Evolutionary conservation across 78 protist genomes (phyloP).

Genomic region (Chrysochromulina tobinii): DNA sequence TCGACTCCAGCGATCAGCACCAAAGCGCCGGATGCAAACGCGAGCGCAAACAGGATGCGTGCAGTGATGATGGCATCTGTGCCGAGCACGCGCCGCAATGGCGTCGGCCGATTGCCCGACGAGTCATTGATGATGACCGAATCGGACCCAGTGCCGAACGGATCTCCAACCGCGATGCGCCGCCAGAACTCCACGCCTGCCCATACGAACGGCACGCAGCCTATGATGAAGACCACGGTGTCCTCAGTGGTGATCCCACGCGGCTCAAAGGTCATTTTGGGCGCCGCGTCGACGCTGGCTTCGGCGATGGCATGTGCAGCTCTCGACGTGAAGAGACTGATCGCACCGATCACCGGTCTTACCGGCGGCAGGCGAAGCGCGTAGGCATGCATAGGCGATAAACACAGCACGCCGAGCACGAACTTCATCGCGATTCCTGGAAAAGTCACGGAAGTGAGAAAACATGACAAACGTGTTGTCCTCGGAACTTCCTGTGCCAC

Average conservation of each 20-base stretch:
- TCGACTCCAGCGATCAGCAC: not conserved
- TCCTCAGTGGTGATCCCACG: constrained; percentile 10
- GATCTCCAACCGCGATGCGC: constrained; percentile 1
- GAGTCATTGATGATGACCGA: constrained; percentile 2
- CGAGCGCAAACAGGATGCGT: not conserved
- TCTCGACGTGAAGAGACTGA: no score
- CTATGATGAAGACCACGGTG: not conserved
- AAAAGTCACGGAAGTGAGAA: no score
- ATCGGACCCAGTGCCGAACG: not conserved
- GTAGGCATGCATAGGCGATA: no score
- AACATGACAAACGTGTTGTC: no score
- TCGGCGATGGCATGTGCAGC: no score
- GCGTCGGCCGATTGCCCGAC: not conserved
- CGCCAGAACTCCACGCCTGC: constrained; percentile 10
- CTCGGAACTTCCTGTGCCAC: no score
- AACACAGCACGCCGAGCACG: no score
- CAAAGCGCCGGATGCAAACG: not conserved
- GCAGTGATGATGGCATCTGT: not conserved
- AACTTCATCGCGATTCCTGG: no score
- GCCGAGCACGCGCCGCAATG: not conserved
- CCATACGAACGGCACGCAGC: constrained; percentile 17
- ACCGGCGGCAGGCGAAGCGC: no score
- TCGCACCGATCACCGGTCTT: no score
- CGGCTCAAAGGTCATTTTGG: not conserved
- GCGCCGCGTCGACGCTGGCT: no score